These are phyloP conservation scores for Triangularia setosa DNA, from an alignment of 2,329 filamentous ascomycete genomes.

Conservation along the genomic window DNA sequence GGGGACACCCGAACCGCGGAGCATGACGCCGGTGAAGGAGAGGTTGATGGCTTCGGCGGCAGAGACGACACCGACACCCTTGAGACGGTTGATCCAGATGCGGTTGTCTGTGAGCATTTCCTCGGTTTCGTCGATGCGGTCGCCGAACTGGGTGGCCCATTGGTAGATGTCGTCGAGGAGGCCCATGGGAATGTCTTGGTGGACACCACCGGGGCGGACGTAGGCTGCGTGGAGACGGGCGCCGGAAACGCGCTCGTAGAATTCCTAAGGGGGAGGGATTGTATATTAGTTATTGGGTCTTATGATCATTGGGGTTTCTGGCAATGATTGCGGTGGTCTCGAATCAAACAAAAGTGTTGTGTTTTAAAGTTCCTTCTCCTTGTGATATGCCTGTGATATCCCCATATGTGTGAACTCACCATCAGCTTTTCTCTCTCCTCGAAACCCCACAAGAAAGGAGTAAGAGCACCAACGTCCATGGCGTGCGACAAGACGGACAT, in stretches of 20 bases:
- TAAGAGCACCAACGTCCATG: constrained; percentile 98
- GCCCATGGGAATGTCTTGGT: constrained; percentile 89
- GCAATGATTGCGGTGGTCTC: constrained; percentile 7
- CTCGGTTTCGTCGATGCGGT: constrained; percentile 97
- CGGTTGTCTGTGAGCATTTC: constrained; percentile 98
- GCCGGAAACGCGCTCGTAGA: constrained; percentile 98
- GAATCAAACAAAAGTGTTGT: neutral
- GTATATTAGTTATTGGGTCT: neutral
- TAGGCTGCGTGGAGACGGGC: constrained; percentile 97
- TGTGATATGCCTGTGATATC: neutral
- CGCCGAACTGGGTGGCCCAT: constrained; percentile 98
- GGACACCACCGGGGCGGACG: constrained; percentile 91
- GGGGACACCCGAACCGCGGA: constrained; percentile 90
- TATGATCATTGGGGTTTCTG: neutral
- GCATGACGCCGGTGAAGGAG: constrained; percentile 95
- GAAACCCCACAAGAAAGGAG: constrained; percentile 98
- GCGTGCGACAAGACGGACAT: constrained; percentile 97
- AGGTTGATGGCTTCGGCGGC: constrained; percentile 96
- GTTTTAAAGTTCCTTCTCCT: neutral
- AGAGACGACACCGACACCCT: constrained; percentile 85
- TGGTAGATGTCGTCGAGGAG: constrained; percentile 99
- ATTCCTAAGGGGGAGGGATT: constrained; percentile 64
- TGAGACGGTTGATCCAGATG: constrained; percentile 94
- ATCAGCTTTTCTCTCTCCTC: constrained; percentile 99
- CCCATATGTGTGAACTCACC: constrained; percentile 55